These are phyloP conservation scores for Cyberlindnera xishuangbannaensis DNA, from an alignment of 805 yeast species.

Conservation along the genomic window DNA sequence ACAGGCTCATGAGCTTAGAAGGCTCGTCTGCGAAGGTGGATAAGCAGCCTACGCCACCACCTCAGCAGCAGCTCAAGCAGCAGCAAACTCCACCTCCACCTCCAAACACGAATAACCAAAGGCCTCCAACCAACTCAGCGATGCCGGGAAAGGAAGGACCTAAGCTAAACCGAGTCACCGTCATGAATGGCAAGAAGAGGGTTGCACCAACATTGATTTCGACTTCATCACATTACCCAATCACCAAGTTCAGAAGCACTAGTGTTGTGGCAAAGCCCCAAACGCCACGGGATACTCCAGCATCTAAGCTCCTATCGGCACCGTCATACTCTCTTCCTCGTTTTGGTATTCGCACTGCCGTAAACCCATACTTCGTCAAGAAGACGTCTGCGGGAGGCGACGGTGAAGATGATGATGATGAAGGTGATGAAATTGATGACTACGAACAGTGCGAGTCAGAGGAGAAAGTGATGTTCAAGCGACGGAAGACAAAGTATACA, in stretches of 20 bases:
- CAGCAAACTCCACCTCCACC: constrained; percentile 4
- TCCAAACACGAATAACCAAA: constrained; percentile 26
- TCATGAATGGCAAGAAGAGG: constrained; percentile 72
- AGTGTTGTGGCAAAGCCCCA: constrained; percentile 10
- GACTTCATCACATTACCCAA: constrained; percentile 26
- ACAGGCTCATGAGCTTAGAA: constrained; percentile 34
- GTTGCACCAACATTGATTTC: constrained; percentile 68
- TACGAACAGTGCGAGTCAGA: constrained; percentile 47
- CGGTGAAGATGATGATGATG: constrained; percentile 19
- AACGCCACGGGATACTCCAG: background rate
- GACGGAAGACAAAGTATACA: constrained; percentile 27
- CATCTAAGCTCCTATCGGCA: constrained; percentile 31
- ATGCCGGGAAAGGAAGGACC: no score
- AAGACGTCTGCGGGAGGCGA: constrained; percentile 24
- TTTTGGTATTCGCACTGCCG: constrained; percentile 58
- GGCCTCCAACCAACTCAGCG: no score
- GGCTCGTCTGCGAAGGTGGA: constrained; percentile 6
- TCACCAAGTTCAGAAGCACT: constrained; percentile 14
- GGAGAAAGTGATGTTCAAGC: constrained; percentile 26
- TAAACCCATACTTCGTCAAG: constrained; percentile 45
- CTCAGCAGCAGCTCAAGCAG: constrained; percentile 3
- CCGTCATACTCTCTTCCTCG: constrained; percentile 51
- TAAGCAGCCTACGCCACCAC: constrained; percentile 6
- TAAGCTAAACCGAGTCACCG: constrained; percentile 43
- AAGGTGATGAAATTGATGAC: constrained; percentile 23